Conservation (phyloP, 2,329 filamentous ascomycete genomes). For the Neodidymelliopsis sp. region DNA sequence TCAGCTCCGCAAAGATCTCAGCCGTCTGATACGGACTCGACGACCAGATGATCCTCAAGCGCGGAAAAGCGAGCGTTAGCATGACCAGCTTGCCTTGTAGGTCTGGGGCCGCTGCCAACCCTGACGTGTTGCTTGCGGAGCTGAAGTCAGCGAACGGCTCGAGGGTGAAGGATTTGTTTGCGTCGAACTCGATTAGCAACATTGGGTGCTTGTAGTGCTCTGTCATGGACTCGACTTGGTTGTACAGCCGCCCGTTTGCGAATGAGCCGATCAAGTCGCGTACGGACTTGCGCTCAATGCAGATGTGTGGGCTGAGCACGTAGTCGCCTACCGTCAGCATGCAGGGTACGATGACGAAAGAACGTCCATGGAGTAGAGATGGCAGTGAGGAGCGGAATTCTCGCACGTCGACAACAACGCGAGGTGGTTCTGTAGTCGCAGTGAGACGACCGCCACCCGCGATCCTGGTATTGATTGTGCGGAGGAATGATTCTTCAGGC, state of each 20-base stretch:
- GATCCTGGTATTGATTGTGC: constrained; percentile 95
- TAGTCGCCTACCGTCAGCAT: constrained; percentile 98
- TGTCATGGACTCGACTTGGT: constrained; percentile 92
- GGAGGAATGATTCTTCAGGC: constrained; percentile 88
- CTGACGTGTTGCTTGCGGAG: constrained; percentile 61
- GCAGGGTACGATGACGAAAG: constrained; percentile 88
- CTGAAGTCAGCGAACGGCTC: constrained; percentile 63
- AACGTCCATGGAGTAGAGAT: constrained; percentile 86
- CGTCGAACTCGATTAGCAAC: constrained; percentile 96
- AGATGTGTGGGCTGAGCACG: constrained; percentile 87
- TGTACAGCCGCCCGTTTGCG: constrained; percentile 88
- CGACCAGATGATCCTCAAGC: constrained; percentile 91
- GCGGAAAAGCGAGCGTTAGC: constrained; percentile 89
- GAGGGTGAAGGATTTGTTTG: constrained; percentile 95
- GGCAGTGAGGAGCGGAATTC: constrained; percentile 95
- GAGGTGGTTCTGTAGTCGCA: constrained; percentile 85
- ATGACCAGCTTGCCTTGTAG: constrained; percentile 92
- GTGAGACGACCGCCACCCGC: constrained; percentile 86
- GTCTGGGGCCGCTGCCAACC: constrained; percentile 67
- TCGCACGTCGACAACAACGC: constrained; percentile 92
- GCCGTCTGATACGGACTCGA: constrained; percentile 93
- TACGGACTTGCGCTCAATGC: constrained; percentile 93
- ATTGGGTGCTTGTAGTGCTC: constrained; percentile 89
- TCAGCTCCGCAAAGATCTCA: constrained; percentile 93
- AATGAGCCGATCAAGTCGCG: constrained; percentile 91